phyloP scores from a whole-genome alignment of 176 grass and related monocot species.

The Lolium multiflorum region DNA sequence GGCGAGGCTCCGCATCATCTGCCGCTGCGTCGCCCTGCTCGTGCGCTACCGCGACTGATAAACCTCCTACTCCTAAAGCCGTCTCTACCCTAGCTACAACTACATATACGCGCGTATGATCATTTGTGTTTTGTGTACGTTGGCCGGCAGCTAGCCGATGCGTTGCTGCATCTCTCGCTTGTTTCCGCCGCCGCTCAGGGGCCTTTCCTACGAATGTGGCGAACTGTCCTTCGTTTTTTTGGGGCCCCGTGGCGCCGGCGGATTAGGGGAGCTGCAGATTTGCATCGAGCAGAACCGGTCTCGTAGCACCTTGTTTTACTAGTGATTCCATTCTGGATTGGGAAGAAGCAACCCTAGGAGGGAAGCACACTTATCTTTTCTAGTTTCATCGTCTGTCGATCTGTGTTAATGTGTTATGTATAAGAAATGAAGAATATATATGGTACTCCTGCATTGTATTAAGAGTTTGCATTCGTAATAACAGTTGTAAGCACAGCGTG shows the following conservation, averaged over 20 bases:
- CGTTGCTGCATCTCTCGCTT: background rate
- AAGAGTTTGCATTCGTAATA: background rate
- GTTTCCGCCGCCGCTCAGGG: background rate
- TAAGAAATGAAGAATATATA: constrained; percentile 16
- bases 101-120: background rate
- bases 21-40: constrained; percentile 53
- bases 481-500: too few relatives aligned
- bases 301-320: background rate
- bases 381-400: constrained; percentile 1
- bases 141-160: background rate
- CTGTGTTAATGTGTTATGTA: background rate
- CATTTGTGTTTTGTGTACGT: background rate
- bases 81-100: background rate
- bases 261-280: background rate
- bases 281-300: background rate
- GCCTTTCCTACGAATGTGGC: constrained; percentile 21
- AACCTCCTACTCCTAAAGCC: too few relatives aligned
- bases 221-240: constrained; percentile 14
- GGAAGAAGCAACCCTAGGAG: background rate
- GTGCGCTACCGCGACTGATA: constrained; percentile 37
- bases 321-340: background rate
- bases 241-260: background rate
- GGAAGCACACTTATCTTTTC: background rate
- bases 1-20: constrained; percentile 53
- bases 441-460: background rate